Conservation (phyloP, 1,139 yeast species). For the Meyerozyma guilliermondii region DNA sequence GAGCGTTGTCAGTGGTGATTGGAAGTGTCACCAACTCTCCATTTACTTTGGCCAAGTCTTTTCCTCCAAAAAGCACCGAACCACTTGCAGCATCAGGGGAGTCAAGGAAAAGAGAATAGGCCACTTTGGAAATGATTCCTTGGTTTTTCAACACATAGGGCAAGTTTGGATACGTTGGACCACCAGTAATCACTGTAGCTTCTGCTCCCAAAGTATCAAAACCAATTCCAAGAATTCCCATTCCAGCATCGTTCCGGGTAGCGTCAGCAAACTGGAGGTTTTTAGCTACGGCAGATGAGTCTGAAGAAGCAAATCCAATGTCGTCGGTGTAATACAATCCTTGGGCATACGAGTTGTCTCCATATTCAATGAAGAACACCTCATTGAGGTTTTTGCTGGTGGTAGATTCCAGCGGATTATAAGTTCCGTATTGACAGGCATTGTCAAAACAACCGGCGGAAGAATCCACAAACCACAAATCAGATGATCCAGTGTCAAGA, state of each 20-base stretch:
- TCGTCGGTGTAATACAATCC: constrained; percentile 16
- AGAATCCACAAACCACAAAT: constrained; percentile 13
- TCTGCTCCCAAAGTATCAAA: too few relatives aligned
- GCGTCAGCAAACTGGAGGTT: constrained; percentile 17
- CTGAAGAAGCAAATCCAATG: constrained; percentile 8
- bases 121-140: constrained; percentile 47
- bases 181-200: too few relatives aligned
- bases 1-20: not conserved
- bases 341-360: constrained; percentile 10
- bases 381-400: constrained; percentile 4
- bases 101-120: constrained; percentile 52
- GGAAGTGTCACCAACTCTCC: constrained; percentile 46
- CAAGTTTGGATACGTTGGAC: constrained; percentile 14
- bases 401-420: constrained; percentile 8
- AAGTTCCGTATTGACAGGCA: constrained; percentile 6
- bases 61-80: constrained; percentile 52
- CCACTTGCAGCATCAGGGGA: constrained; percentile 32
- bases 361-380: constrained; percentile 11
- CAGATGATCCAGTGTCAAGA: constrained; percentile 19
- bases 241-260: constrained; percentile 5
- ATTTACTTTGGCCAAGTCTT: constrained; percentile 47
- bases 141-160: constrained; percentile 13
- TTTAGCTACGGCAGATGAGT: constrained; percentile 8
- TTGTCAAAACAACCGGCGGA: not conserved
- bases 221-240: constrained; percentile 19